Base-by-base conservation (phyloP, 306 rosid species). In the Cajanus cajan region DNA sequence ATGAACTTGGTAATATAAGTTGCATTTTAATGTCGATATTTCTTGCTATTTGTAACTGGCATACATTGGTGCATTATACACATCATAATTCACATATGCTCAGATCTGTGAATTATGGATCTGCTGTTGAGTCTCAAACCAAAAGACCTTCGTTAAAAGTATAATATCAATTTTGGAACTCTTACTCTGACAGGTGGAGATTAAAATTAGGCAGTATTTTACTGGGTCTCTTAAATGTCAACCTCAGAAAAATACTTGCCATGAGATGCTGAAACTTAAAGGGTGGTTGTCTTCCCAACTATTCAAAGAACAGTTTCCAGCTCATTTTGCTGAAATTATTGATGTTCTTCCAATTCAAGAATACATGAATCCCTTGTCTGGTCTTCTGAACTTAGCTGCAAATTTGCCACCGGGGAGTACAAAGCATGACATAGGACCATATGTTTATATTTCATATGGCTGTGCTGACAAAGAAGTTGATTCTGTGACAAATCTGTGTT, bases 221-320 rank as follows among this genome's bases (percentile, higher is more conserved):
- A 84, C 85, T 73, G 99, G 99, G 34, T 91, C 99, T 70, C 87
- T 96, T 47, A 88, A 75, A 75, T 90, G 90, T 52, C 83, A 18
- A 41, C 79, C 94, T 16, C 89, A 47, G 77, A 90, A 73, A 74
- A 90, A 86, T 79, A 84, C 51, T 54, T 93, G 93, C 86, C 87
- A 82, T 62, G 97, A 93, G 86, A 83, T 81, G 80, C 86, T 93
- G 81, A 96, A 93, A 86, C 76, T 96, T 78, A 91, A 85, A 79
- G 98, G 99, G 63, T 88, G 91, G 92, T 87, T 96, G 68, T 91
- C 99, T 84, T 93, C 99, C 10, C 88, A 88, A 74, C 77, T 96
- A 76, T 91, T 96, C 90, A 87, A 89, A 85, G 94, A 93, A 86
- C 90, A 91, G 86, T 96, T 96, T 89, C 98, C 99, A 34, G 85